Evolutionary conservation across 805 yeast genomes (phyloP).

Genomic region (Lipomyces mesembrius): DNA sequence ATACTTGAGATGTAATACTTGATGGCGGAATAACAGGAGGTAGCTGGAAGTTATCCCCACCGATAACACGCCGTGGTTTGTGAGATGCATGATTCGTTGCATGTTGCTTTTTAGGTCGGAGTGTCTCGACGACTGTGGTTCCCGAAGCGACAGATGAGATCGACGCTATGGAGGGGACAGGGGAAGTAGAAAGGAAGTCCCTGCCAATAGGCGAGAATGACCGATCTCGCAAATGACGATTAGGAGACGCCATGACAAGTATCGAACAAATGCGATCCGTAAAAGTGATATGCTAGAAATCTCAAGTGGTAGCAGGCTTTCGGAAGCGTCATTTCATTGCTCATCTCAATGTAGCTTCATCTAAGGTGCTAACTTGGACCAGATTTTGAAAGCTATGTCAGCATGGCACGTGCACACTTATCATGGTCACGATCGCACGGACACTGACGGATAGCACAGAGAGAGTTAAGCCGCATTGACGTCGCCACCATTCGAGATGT

Average conservation of each 20-base stretch:
- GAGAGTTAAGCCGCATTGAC: background rate
- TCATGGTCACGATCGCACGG: background rate
- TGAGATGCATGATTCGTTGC: slow-evolving; percentile 17
- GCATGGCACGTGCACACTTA: background rate
- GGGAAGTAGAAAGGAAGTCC: slow-evolving; percentile 19
- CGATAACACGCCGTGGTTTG: slow-evolving; percentile 23
- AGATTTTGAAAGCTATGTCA: background rate
- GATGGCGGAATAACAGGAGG: slow-evolving; percentile 15
- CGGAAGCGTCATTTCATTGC: too few relatives aligned
- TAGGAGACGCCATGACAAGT: slow-evolving; percentile 22
- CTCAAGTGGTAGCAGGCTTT: background rate
- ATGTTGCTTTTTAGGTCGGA: slow-evolving; percentile 25
- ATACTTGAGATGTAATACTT: background rate
- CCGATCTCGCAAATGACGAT: slow-evolving; percentile 22
- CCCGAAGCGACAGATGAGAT: slow-evolving; percentile 15
- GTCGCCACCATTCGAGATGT: background rate
- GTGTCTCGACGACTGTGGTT: slow-evolving; percentile 25
- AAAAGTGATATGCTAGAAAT: background rate
- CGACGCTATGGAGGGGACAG: slow-evolving; percentile 28
- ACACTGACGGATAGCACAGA: background rate
- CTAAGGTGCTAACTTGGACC: background rate
- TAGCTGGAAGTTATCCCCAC: slow-evolving; percentile 27
- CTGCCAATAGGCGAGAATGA: slow-evolving; percentile 26
- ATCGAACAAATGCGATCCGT: background rate
- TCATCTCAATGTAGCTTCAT: too few relatives aligned